Conservation (phyloP, 2,329 filamentous ascomycete species). For the Pseudocercospora vitis region DNA sequence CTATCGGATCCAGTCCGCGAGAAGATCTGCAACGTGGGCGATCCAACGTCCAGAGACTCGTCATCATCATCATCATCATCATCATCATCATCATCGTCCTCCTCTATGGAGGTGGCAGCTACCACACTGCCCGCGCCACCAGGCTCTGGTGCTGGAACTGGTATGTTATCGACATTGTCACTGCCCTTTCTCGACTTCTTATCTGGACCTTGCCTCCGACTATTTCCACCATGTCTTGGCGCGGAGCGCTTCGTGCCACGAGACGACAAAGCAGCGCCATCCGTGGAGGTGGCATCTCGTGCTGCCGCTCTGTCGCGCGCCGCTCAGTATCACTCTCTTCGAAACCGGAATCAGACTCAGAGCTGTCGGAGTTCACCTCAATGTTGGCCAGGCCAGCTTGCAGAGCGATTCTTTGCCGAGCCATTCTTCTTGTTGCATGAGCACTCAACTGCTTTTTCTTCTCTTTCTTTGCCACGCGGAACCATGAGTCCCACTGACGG, state of each 20-base stretch:
- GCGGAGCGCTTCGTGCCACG: background rate
- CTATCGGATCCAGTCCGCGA: background rate
- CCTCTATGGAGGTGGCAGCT: background rate
- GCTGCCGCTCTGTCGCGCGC: background rate
- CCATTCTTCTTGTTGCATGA: background rate
- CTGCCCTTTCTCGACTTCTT: background rate
- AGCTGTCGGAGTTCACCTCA: background rate
- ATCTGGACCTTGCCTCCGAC: background rate
- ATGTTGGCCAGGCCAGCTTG: background rate
- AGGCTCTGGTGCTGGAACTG: background rate
- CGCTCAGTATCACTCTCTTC: background rate
- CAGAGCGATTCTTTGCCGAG: background rate
- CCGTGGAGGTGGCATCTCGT: background rate
- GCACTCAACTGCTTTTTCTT: background rate
- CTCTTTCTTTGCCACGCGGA: background rate
- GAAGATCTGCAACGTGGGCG: too few species aligned
- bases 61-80: background rate
- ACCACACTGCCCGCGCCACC: background rate
- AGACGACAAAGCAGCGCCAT: background rate
- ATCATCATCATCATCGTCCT: background rate
- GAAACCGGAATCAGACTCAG: background rate
- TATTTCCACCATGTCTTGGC: background rate
- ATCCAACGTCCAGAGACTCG: too few species aligned
- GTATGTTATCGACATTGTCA: background rate
- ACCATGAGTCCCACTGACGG: background rate